phyloP scores from a whole-genome alignment of 441 rosid species.

The Adansonia grandidieri region DNA sequence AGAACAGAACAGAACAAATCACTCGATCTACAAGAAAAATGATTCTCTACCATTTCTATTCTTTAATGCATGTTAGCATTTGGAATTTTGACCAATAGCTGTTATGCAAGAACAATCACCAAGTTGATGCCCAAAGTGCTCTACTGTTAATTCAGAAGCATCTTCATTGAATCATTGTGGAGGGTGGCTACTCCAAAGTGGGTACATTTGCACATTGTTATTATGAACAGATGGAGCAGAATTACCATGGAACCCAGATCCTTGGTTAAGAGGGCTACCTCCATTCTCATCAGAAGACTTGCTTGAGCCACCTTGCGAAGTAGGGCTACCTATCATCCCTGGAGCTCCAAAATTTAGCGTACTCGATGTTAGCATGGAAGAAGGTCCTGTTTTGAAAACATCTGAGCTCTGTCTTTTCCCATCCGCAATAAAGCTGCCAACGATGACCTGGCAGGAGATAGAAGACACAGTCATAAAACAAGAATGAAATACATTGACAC shows the following conservation, averaged over 20 bases:
- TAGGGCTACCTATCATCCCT: constrained; percentile 55
- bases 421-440: constrained; percentile 82
- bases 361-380: constrained; percentile 52
- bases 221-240: constrained; percentile 59
- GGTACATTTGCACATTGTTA: constrained; percentile 68
- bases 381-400: constrained; percentile 47
- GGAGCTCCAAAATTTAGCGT: constrained; percentile 67
- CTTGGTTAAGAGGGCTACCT: constrained; percentile 54
- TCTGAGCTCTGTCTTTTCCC: constrained; percentile 57
- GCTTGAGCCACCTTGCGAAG: constrained; percentile 73
- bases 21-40: constrained; percentile 21
- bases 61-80: constrained; percentile 41
- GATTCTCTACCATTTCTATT: constrained; percentile 32
- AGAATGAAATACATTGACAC: background rate
- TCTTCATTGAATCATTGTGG: constrained; percentile 45
- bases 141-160: constrained; percentile 30
- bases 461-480: background rate
- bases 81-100: constrained; percentile 30
- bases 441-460: constrained; percentile 58
- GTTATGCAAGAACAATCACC: constrained; percentile 28
- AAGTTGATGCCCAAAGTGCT: constrained; percentile 26
- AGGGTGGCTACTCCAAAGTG: constrained; percentile 69
- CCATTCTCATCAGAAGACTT: constrained; percentile 84
- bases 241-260: constrained; percentile 52
- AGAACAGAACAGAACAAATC: constrained; percentile 7